phyloP scores from a whole-genome alignment of 139 green algal species.

The Chlamydomonas applanata region DNA sequence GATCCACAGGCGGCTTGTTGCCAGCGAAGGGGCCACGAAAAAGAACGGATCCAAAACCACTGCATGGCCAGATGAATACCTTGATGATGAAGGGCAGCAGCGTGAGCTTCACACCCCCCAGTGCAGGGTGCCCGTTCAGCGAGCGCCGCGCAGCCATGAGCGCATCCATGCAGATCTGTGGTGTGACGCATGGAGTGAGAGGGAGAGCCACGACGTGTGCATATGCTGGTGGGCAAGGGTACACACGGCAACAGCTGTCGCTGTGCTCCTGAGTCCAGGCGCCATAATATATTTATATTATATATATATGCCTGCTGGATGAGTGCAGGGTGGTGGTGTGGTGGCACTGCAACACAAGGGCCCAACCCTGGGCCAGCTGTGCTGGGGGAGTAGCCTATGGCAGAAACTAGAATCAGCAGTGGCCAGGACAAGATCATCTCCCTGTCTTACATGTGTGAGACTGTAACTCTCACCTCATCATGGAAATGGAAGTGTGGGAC shows the following conservation, averaged over 20 bases:
- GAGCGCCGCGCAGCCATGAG: slow-evolving; percentile 53
- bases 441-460: background rate
- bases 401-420: slow-evolving; percentile 49
- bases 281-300: no score
- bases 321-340: no score
- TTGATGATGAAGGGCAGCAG: slow-evolving; percentile 87
- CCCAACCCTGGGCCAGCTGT: no score
- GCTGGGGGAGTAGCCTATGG: no score
- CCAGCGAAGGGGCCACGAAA: no score
- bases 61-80: slow-evolving; percentile 8
- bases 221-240: background rate
- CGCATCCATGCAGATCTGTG: slow-evolving; percentile 35
- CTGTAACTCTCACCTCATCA: slow-evolving; percentile 61
- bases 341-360: no score
- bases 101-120: slow-evolving; percentile 66
- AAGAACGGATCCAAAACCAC: no score
- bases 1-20: no score
- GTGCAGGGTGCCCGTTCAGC: slow-evolving; percentile 33
- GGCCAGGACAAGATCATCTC: background rate
- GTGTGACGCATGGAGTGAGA: no score
- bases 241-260: no score
- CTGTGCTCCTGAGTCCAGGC: no score
- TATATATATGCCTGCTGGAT: no score
- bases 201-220: background rate
- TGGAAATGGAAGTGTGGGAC: slow-evolving; percentile 87